Evolutionary conservation across 768 basidiomycete species (phyloP), one percentile per base, ranked within the genome.

Genomic region (Leccinum sublutescens): DNA sequence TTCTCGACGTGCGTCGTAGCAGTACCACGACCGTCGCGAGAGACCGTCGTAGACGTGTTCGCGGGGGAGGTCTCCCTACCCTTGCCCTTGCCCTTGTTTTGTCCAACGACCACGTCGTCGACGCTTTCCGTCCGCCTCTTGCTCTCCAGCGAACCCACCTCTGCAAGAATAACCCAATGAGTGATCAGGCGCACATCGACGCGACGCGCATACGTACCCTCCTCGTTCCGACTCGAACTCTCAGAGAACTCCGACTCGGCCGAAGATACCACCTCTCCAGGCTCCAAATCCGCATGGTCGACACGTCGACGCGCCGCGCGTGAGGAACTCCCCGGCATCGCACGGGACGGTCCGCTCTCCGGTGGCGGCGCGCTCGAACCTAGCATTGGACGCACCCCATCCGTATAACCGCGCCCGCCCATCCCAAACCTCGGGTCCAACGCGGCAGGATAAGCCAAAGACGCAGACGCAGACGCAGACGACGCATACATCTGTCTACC

Each of bases 231-330:
- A 36, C 68, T 66, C 23, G 66, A 68, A 17, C 60, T 52, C 55
- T 62, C 64, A 36, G 70, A 70, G 27, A 64, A 70, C 31, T 69
- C 66, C 1, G 68, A 66, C 52, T 64, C 67, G 10, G 49, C 57
- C 5, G 62, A 68, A 14, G 68, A 70, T 12, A 63, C 38, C 11
- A 71, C 68, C 48, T 71, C 70, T 0, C 70, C 70, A 2, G 70
- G 68, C 21, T 72, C 71, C 17, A 68, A 33, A 38, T 68, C 70
- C 14, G 19, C 19, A 21, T 58, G 45, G 12, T 55, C 52, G 1
- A 40, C 4, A 11, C 58, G 50, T 8, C 40, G 55, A 48, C 31
- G 58, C 27, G 8, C 12, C 15, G 21, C 14, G 19, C 31, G 51
- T 2, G 53, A 38, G 7, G 57, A 59, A 21, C 38, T 33, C 3